Conservation (phyloP, 768 basidiomycete genomes). For the Gymnopilus dilepis region DNA sequence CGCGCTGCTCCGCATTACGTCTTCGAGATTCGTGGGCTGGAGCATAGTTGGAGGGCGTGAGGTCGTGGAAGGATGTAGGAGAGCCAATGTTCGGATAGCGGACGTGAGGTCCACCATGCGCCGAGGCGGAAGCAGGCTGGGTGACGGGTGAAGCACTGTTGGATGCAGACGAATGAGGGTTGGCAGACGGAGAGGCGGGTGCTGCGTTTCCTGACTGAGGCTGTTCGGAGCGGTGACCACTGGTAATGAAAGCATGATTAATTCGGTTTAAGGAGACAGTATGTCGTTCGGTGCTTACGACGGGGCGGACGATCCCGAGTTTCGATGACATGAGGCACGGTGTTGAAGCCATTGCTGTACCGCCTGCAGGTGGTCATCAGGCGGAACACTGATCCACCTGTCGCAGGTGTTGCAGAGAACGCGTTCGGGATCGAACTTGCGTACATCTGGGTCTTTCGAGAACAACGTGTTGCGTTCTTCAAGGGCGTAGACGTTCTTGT, state of each 20-base stretch:
- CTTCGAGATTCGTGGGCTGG: slow-evolving; percentile 69
- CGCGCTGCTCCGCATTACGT: slow-evolving; percentile 81
- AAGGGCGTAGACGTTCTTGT: slow-evolving; percentile 60
- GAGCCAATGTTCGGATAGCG: neutral
- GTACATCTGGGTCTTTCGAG: slow-evolving; percentile 69
- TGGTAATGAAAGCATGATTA: neutral
- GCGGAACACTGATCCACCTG: slow-evolving; percentile 63
- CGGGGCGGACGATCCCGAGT: slow-evolving; percentile 1
- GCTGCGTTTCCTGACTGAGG: neutral
- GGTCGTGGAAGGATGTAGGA: slow-evolving; percentile 41
- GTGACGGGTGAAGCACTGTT: neutral
- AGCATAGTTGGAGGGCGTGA: slow-evolving; percentile 60
- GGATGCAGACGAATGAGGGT: slow-evolving; percentile 1
- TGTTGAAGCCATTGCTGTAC: slow-evolving; percentile 62
- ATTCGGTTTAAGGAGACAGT: neutral
- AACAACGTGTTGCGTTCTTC: slow-evolving; percentile 66
- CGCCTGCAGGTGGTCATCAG: slow-evolving; percentile 64
- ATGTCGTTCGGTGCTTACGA: slow-evolving; percentile 5
- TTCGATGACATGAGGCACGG: slow-evolving; percentile 14
- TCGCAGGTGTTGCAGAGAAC: slow-evolving; percentile 74
- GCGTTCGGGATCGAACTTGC: slow-evolving; percentile 77
- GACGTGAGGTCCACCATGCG: neutral
- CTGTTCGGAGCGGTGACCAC: neutral
- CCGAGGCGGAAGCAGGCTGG: slow-evolving; percentile 3
- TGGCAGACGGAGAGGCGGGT: neutral